Evolutionary conservation across 345 rosid species (phyloP).

Genomic region (Hibiscus syriacus): DNA sequence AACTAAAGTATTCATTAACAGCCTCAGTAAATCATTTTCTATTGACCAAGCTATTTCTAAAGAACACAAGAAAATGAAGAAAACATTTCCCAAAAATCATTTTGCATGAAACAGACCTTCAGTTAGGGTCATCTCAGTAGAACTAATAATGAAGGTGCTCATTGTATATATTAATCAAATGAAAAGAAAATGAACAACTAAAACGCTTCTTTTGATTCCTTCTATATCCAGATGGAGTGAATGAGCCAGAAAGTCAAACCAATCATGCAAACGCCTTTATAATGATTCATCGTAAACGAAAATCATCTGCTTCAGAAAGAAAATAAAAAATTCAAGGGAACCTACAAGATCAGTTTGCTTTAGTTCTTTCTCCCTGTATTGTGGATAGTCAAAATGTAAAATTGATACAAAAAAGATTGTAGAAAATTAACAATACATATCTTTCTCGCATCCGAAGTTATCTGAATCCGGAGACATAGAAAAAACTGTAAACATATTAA

Average conservation of each 20-base stretch:
- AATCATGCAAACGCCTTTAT: neutral
- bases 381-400: neutral
- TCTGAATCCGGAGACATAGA: neutral
- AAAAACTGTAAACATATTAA: neutral
- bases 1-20: neutral
- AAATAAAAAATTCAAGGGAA: neutral
- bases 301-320: neutral
- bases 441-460: neutral
- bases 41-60: neutral
- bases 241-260: neutral
- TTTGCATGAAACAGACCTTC: neutral
- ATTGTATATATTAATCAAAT: neutral
- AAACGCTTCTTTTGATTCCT: neutral
- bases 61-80: neutral
- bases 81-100: neutral
- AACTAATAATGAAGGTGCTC: neutral
- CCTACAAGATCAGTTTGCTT: neutral
- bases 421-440: too few species aligned
- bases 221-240: neutral
- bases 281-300: neutral
- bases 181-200: neutral
- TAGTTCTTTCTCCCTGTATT: neutral
- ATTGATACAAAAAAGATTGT: neutral
- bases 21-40: neutral
- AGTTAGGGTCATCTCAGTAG: neutral